phyloP scores from a whole-genome alignment of 202 grass and related monocot species.

The Schoenoplectus tabernaemontani region DNA sequence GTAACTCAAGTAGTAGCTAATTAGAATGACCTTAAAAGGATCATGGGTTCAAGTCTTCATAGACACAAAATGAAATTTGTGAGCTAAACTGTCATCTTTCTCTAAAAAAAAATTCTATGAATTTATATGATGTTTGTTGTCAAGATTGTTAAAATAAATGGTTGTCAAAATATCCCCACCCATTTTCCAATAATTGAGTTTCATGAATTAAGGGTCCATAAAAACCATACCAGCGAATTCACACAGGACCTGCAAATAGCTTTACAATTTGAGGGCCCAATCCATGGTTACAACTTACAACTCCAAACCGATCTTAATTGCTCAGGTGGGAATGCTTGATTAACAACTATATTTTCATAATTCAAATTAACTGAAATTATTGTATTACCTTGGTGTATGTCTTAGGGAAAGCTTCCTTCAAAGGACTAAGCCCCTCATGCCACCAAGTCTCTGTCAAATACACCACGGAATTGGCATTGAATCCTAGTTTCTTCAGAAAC shows the following conservation, averaged over 20 bases:
- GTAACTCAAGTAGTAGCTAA: no score
- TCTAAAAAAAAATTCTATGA: no score
- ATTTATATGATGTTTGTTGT: no score
- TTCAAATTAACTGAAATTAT: neutral
- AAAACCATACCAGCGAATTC: neutral
- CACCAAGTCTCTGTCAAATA: conserved; percentile 92
- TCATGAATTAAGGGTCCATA: neutral
- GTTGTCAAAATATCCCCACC: no score
- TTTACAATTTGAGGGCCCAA: neutral
- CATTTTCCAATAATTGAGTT: neutral
- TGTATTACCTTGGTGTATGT: conserved; percentile 80
- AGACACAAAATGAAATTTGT: no score
- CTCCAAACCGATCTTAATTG: neutral
- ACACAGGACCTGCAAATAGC: neutral
- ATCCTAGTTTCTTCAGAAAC: conserved; percentile 74
- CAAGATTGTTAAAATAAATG: no score
- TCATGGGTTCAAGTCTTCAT: no score
- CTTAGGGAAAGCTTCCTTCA: conserved; percentile 75
- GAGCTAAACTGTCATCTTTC: no score
- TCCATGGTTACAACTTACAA: neutral
- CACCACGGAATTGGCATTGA: conserved; percentile 54
- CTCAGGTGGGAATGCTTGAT: neutral
- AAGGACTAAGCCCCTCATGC: conserved; percentile 57
- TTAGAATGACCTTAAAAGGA: no score
- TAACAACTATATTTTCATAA: neutral